These are phyloP conservation scores for Balakata baccata DNA, from an alignment of 345 rosid genomes.

Conservation along the genomic window DNA sequence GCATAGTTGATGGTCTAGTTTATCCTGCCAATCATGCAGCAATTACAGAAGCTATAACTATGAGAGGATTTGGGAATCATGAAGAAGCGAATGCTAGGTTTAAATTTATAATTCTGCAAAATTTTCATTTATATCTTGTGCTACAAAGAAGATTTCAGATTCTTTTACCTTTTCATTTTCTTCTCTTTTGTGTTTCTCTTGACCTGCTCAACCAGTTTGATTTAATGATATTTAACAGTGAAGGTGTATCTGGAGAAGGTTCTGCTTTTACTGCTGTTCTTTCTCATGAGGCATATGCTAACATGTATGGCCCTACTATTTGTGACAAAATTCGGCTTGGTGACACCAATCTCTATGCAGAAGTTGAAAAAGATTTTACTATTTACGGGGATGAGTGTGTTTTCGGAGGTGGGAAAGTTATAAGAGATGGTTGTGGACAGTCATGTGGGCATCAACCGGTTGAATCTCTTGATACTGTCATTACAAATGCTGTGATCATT, in stretches of 20 bases:
- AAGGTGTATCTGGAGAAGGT: slow-evolving; percentile 61
- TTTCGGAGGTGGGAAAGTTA: slow-evolving; percentile 97
- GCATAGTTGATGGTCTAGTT: slow-evolving; percentile 61
- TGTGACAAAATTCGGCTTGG: slow-evolving; percentile 89
- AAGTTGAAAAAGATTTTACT: slow-evolving; percentile 76
- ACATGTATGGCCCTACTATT: slow-evolving; percentile 89
- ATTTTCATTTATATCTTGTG: slow-evolving; percentile 11
- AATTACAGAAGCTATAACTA: slow-evolving; percentile 43
- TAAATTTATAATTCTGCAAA: slow-evolving; percentile 22
- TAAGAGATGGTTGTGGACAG: slow-evolving; percentile 99
- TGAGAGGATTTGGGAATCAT: slow-evolving; percentile 42
- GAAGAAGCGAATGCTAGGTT: slow-evolving; percentile 75
- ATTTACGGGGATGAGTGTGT: slow-evolving; percentile 91
- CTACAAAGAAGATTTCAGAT: slow-evolving; percentile 2
- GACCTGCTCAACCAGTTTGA: background rate
- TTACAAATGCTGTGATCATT: slow-evolving; percentile 80
- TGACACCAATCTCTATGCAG: slow-evolving; percentile 85
- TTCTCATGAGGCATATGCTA: slow-evolving; percentile 68
- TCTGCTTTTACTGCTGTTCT: slow-evolving; percentile 45
- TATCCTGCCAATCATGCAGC: slow-evolving; percentile 38
- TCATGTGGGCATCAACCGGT: slow-evolving; percentile 45
- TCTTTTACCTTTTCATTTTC: background rate
- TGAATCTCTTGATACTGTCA: slow-evolving; percentile 64
- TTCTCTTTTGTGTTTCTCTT: background rate
- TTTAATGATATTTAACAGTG: slow-evolving; percentile 51